Conservation (phyloP, 1,284 basidiomycete species). For the Phlebopus sp. region DNA sequence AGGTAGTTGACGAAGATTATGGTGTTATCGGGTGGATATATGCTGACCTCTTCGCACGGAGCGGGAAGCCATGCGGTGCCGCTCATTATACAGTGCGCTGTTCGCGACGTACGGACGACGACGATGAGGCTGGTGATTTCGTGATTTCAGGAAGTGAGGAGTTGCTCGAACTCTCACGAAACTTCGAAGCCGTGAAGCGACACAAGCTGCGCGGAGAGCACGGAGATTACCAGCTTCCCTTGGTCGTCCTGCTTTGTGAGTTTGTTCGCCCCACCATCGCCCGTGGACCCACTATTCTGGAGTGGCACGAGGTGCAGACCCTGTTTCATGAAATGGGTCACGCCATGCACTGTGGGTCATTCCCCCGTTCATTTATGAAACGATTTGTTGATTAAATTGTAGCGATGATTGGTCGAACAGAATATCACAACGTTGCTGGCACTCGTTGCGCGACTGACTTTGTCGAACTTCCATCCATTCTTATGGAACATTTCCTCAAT, state of each 20-base stretch:
- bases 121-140: slow-evolving; percentile 74
- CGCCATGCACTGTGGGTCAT: slow-evolving; percentile 91
- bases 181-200: slow-evolving; percentile 62
- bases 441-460: slow-evolving; percentile 99
- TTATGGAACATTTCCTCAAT: slow-evolving; percentile 96
- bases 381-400: slow-evolving; percentile 7
- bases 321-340: slow-evolving; percentile 99
- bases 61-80: slow-evolving; percentile 87
- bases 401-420: slow-evolving; percentile 98
- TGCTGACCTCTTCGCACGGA: slow-evolving; percentile 84
- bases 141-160: slow-evolving; percentile 41
- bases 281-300: slow-evolving; percentile 71
- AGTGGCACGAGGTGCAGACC: slow-evolving; percentile 94
- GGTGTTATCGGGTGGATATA: slow-evolving; percentile 94
- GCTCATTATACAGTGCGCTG: slow-evolving; percentile 98
- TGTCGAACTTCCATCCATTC: slow-evolving; percentile 95
- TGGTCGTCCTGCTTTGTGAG: slow-evolving; percentile 91
- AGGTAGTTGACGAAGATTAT: slow-evolving; percentile 86
- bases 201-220: slow-evolving; percentile 55
- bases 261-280: slow-evolving; percentile 68
- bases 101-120: slow-evolving; percentile 87
- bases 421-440: slow-evolving; percentile 97
- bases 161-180: slow-evolving; percentile 42
- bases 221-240: slow-evolving; percentile 83
- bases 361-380: slow-evolving; percentile 1